phyloP scores from a whole-genome alignment of 352 stramenopile species.

The Phytophthora cactorum region DNA sequence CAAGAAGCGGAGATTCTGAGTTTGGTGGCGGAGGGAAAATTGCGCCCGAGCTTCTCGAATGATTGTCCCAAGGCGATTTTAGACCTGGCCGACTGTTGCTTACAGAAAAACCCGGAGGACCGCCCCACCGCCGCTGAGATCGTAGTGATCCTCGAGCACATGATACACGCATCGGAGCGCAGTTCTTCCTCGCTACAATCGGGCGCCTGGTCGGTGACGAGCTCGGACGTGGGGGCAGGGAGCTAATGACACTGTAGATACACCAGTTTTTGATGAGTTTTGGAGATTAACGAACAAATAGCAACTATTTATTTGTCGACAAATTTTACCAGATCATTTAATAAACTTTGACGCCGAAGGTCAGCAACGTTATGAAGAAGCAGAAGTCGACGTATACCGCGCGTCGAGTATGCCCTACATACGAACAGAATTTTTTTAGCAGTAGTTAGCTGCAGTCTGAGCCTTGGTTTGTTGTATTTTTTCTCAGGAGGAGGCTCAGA shows the following conservation, averaged over 20 bases:
- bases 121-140: slow-evolving; percentile 48
- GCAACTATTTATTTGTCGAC: slow-evolving; percentile 28
- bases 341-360: not conserved
- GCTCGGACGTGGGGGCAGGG: slow-evolving; percentile 14
- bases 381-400: slow-evolving; percentile 30
- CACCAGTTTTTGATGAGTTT: slow-evolving; percentile 8
- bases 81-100: slow-evolving; percentile 44
- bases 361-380: slow-evolving; percentile 23
- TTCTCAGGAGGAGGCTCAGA: slow-evolving; percentile 33
- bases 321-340: not conserved
- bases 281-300: slow-evolving; percentile 13
- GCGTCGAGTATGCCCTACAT: slow-evolving; percentile 11
- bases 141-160: slow-evolving; percentile 39
- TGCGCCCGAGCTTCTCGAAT: slow-evolving; percentile 43
- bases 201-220: slow-evolving; percentile 35
- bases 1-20: slow-evolving; percentile 47
- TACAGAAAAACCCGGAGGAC: slow-evolving; percentile 38
- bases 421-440: not conserved
- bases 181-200: slow-evolving; percentile 35
- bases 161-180: slow-evolving; percentile 40
- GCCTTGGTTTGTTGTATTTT: not conserved
- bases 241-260: slow-evolving; percentile 1
- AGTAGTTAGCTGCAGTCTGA: not conserved
- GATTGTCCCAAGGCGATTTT: slow-evolving; percentile 50
- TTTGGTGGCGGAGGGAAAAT: slow-evolving; percentile 32